These are phyloP conservation scores for Cenococcum geophilum DNA, from an alignment of 495 filamentous ascomycete genomes.

Conservation along the genomic window DNA sequence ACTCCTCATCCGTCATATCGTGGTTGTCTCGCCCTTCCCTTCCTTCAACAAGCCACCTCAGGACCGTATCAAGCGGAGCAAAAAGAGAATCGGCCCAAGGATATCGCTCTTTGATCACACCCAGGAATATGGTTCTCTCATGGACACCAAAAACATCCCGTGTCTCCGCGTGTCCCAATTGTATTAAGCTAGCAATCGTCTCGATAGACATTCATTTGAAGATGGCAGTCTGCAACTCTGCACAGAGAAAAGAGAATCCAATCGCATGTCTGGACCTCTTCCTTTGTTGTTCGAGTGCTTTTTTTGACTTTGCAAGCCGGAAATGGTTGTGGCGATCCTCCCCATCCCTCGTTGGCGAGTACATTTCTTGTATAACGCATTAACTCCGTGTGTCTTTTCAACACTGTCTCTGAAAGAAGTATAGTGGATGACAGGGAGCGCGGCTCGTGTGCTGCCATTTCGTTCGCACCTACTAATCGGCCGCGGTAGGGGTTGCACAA, in stretches of 20 bases:
- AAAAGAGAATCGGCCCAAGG: neutral
- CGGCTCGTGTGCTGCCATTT: no score
- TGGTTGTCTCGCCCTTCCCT: neutral
- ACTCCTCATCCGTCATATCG: neutral
- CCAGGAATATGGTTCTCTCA: neutral
- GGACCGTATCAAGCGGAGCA: neutral
- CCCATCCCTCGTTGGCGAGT: neutral
- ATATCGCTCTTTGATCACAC: neutral
- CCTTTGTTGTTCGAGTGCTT: neutral
- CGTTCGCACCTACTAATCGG: no score
- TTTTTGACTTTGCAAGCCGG: neutral
- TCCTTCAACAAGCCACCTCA: neutral
- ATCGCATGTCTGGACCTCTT: neutral
- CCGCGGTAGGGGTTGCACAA: no score
- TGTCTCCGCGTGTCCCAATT: neutral
- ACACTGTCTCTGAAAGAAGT: no score
- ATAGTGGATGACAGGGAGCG: no score
- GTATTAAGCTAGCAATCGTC: neutral
- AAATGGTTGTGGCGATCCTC: neutral
- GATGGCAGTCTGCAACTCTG: neutral
- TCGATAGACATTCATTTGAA: neutral
- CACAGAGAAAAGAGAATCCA: neutral
- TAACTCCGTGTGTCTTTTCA: neutral
- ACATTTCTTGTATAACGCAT: neutral
- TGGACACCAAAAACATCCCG: neutral